Evolutionary conservation across 2,329 filamentous ascomycete species (phyloP), one percentile per base, ranked within the genome.

Genomic region (Nigrograna mackinnonii): DNA sequence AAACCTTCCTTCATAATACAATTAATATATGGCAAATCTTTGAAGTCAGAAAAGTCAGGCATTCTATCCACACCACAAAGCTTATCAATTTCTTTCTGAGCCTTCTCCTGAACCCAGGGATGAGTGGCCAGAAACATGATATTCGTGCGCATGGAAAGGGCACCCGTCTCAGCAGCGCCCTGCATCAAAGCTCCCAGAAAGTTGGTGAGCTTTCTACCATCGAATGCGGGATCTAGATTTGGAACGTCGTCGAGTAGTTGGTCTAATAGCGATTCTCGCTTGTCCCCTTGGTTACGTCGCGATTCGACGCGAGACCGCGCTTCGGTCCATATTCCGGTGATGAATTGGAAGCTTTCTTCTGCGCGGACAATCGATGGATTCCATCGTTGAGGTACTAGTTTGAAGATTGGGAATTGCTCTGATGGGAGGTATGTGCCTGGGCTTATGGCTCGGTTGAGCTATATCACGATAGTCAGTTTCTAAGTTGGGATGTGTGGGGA

Each of bases 1-100:
- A 60, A 24, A 4, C 55, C 51, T 48, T 63, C 58, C 43, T 63
- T 63, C 26, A 63, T 45, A 31, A 63, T 58, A 24, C 57, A 61
- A 34, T 63, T 63, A 35, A 61, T 55, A 22, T 60, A 63, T 14
- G 58, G 59, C 22, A 60, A n/a, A 17, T 49, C 36, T n/a, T 50
- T 44, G 37, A 63, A 63, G 33, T 63, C 59, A 1, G 42, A 21
- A 39, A 48, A 63, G 1, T 31, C 46, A 14, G 59, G 59, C 33
- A 53, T 31, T 33, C 57, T 55, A 2, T 36, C 30, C 18, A 35
- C 31, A 5, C 51, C 52, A 39, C 57, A 57, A 5, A 55, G 12
- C 12, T 31, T 32, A 45, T 58, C 53, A 6, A 58, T 17, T 37
- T 59, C 55, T 4, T 35, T 37, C 21, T 52, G 48, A 4, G 60